These are phyloP conservation scores for Penicillium rolfsii DNA, from an alignment of 2,329 filamentous ascomycete species.

Conservation along the genomic window DNA sequence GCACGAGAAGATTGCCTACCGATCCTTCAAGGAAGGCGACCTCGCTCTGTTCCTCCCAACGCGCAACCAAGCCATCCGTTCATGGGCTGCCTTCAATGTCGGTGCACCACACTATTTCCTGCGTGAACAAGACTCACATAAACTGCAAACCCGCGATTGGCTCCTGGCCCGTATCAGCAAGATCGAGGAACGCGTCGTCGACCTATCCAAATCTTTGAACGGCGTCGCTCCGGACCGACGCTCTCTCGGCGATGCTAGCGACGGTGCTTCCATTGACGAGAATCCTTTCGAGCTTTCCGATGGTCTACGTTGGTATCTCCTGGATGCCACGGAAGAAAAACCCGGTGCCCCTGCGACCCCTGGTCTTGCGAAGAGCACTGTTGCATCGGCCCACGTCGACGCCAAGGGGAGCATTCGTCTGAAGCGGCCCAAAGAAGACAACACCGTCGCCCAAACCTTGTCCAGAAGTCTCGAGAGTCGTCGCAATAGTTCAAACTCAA, in stretches of 20 bases:
- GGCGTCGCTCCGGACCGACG: conserved; percentile 55
- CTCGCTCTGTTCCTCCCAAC: conserved; percentile 93
- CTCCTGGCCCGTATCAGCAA: conserved; percentile 91
- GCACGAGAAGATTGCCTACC: conserved; percentile 94
- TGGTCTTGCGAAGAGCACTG: conserved; percentile 86
- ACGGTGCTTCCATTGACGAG: conserved; percentile 69
- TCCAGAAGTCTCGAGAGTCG: conserved; percentile 90
- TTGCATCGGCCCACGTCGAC: conserved; percentile 83
- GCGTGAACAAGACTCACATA: conserved; percentile 86
- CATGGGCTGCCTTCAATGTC: conserved; percentile 98
- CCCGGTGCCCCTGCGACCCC: conserved; percentile 89
- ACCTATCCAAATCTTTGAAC: conserved; percentile 79
- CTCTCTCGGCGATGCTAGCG: conserved; percentile 55
- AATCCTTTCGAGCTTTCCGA: conserved; percentile 97
- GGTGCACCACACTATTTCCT: conserved; percentile 97
- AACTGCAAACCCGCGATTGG: conserved; percentile 85
- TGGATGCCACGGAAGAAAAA: conserved; percentile 93
- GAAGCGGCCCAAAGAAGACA: conserved; percentile 61
- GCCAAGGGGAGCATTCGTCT: conserved; percentile 70
- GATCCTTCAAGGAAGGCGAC: conserved; percentile 94
- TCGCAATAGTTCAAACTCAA: conserved; percentile 83
- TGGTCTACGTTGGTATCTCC: conserved; percentile 91
- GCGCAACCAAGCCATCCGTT: conserved; percentile 87
- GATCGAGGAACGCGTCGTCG: conserved; percentile 90
- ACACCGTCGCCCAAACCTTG: conserved; percentile 74